phyloP scores from a whole-genome alignment of 2,329 filamentous ascomycete species.

The Blumeria graminis region DNA sequence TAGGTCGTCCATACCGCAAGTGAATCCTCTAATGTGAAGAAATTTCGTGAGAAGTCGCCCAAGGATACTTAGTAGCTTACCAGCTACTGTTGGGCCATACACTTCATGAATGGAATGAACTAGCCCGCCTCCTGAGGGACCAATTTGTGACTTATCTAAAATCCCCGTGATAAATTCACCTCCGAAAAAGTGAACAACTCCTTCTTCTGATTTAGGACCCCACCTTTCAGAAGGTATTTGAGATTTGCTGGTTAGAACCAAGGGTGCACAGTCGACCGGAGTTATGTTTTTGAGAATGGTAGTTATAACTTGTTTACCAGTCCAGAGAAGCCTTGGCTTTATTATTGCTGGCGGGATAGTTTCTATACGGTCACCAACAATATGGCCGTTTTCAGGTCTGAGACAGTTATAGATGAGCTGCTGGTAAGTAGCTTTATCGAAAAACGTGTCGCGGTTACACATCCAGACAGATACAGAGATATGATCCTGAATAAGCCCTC shows the following conservation, averaged over 20 bases:
- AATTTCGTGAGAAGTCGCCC: slow-evolving; percentile 75
- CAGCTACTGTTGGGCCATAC: slow-evolving; percentile 69
- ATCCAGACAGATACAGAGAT: slow-evolving; percentile 83
- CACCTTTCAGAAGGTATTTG: slow-evolving; percentile 60
- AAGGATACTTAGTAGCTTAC: slow-evolving; percentile 68
- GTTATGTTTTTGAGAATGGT: slow-evolving; percentile 84
- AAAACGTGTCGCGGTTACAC: slow-evolving; percentile 78
- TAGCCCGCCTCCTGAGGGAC: slow-evolving; percentile 63
- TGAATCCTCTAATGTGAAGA: slow-evolving; percentile 83
- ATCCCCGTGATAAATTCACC: slow-evolving; percentile 80
- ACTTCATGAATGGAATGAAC: slow-evolving; percentile 85
- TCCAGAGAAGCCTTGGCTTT: slow-evolving; percentile 68
- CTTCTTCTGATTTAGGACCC: slow-evolving; percentile 56
- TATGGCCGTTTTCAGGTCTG: slow-evolving; percentile 74
- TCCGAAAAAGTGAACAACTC: slow-evolving; percentile 55
- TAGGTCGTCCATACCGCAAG: slow-evolving; percentile 91
- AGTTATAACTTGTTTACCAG: slow-evolving; percentile 85
- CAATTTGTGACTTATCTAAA: slow-evolving; percentile 86
- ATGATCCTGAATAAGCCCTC: slow-evolving; percentile 96
- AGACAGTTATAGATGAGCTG: slow-evolving; percentile 81
- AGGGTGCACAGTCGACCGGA: slow-evolving; percentile 47
- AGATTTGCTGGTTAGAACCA: slow-evolving; percentile 59
- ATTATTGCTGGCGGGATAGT: slow-evolving; percentile 60
- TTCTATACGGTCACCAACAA: slow-evolving; percentile 57
- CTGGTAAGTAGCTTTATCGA: slow-evolving; percentile 69